phyloP scores from a whole-genome alignment of 2,329 filamentous ascomycete species.

The Boeremia exigua region DNA sequence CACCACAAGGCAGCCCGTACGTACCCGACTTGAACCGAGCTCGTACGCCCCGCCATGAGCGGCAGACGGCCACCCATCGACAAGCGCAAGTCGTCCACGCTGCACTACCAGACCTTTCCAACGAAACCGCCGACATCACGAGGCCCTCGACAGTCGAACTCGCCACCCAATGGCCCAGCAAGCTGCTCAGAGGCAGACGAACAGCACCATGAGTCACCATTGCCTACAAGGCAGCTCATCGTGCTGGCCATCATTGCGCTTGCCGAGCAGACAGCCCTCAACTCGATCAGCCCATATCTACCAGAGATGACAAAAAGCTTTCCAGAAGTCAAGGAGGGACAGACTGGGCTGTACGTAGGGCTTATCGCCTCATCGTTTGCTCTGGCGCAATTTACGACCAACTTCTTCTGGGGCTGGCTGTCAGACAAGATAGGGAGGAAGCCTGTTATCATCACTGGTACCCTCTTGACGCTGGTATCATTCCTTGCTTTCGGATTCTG shows the following conservation, averaged over 20 bases:
- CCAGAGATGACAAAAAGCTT: constrained; percentile 91
- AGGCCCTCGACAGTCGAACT: constrained; percentile 56
- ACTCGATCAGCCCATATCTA: constrained; percentile 94
- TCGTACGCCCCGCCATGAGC: constrained; percentile 32
- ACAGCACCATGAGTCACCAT: constrained; percentile 66
- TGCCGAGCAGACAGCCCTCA: constrained; percentile 93
- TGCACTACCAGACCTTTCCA: constrained; percentile 83
- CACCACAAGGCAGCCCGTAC: constrained; percentile 29
- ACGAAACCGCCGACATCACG: constrained; percentile 73
- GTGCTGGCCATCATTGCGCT: constrained; percentile 88
- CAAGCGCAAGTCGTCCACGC: constrained; percentile 58
- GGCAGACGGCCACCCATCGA: constrained; percentile 44
- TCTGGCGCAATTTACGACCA: constrained; percentile 88
- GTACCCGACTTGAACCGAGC: not conserved
- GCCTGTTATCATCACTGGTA: constrained; percentile 81
- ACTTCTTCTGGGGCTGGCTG: constrained; percentile 88
- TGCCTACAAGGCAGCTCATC: constrained; percentile 82
- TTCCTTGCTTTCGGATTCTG: constrained; percentile 91
- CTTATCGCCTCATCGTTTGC: constrained; percentile 90
- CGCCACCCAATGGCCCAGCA: constrained; percentile 33
- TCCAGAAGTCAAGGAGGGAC: constrained; percentile 72
- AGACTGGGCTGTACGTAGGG: constrained; percentile 88
- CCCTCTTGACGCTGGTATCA: constrained; percentile 78
- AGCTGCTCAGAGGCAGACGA: constrained; percentile 45
- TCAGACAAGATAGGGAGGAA: constrained; percentile 82